Base-by-base conservation (phyloP, 2,329 filamentous ascomycete genomes). In the Ascochyta viciae-villosae region DNA sequence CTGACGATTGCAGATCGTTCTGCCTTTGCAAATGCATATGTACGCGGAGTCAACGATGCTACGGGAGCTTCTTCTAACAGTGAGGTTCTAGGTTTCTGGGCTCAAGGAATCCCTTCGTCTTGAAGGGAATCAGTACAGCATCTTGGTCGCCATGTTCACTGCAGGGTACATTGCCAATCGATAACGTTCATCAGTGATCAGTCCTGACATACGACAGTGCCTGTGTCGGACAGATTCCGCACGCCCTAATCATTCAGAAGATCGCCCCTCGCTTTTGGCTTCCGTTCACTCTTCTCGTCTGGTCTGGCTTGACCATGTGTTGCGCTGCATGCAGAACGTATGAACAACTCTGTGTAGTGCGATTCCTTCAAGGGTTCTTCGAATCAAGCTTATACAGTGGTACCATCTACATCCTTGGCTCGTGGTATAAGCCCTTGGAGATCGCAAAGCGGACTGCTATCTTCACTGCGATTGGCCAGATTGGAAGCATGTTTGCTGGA, bases 401-500 rank as follows among this genome's bases (percentile, higher is more conserved):
- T 7, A 70, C 68, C 0, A 72, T 72, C 19, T 72, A 72, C 27
- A 68, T 72, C 13, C 55, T 72, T 6, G 66, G 68, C 15, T 70
- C 65, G 4, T 72, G 67, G 67, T 66, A 67, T 33, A 72, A 71
- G 39, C 66, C 68, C 0, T 43, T 59, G 3, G 67, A 72, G 38
- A 71, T 71, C 12, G 68, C 68, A 1, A 72, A 72, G 42, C 57
- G 67, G 10, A 72, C 67, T 16, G 65, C 67, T 9, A 70, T 72
- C 26, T 72, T 72, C 37, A 72, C 68, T 9, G 67, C 68, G 4
- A 61, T 68, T 8, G 68, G 67, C 0, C 68, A 70, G 27, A 68
- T 69, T 8, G 68, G 68, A 13, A 72, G 66, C 35, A 72, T 72
- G 68, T 71, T 70, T 24, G 67, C 68, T 29, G 67, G 68, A 24